These are phyloP conservation scores for Quercus lobata DNA, from an alignment of 331 rosid species.

Conservation along the genomic window DNA sequence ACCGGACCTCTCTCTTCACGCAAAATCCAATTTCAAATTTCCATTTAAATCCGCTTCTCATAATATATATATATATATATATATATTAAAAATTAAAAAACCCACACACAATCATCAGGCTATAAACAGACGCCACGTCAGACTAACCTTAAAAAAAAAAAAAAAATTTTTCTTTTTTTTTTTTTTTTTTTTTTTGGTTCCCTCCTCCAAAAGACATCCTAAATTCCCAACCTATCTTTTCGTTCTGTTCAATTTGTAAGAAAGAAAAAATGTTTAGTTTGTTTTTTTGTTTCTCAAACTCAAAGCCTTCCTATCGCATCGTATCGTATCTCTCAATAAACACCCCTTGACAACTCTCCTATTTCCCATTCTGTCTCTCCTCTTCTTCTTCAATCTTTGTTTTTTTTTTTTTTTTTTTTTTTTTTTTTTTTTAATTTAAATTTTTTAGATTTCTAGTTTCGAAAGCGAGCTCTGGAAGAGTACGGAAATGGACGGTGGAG, in stretches of 20 bases:
- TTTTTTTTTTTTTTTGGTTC: too few relatives aligned
- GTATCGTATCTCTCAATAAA: neutral
- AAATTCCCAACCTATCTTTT: neutral
- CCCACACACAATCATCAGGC: neutral
- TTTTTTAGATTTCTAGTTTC: neutral
- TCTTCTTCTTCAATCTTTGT: neutral
- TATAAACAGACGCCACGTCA: too few relatives aligned
- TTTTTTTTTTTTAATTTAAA: neutral
- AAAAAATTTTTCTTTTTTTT: neutral
- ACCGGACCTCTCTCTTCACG: neutral
- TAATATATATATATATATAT: too few relatives aligned
- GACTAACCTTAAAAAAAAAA: neutral
- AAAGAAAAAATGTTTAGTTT: too few relatives aligned
- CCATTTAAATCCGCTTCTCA: neutral
- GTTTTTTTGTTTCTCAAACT: neutral
- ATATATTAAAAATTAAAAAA: neutral
- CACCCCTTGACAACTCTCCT: neutral
- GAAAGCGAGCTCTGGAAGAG: constrained; percentile 14
- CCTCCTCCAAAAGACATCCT: neutral
- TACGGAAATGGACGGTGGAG: constrained; percentile 47
- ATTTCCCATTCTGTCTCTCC: neutral
- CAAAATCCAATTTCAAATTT: neutral
- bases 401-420: too few relatives aligned
- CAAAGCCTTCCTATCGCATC: neutral
- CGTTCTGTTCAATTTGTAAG: too few relatives aligned